Percentiles rank a stretch among this genome's conserved stretches.
Conservation (phyloP, 768 basidiomycete species). For the Cubamyces lactineus region DNA sequence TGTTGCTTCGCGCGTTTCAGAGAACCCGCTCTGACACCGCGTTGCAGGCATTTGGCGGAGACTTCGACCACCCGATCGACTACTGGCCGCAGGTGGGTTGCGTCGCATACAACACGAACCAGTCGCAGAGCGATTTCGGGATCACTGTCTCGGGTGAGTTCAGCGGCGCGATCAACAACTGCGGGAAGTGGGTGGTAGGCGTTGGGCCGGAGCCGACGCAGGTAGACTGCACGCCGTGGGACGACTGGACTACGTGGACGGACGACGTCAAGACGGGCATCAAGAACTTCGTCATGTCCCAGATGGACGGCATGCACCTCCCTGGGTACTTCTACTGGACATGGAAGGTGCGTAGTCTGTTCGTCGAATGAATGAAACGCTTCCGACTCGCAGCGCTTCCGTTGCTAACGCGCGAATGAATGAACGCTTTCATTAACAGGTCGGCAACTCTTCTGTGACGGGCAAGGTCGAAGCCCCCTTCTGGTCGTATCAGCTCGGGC, state of each 20-base stretch:
- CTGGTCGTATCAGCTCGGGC: slow-evolving; percentile 74
- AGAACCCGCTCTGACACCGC: too few species aligned
- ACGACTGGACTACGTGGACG: slow-evolving; percentile 57
- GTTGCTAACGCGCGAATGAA: slow-evolving; percentile 30
- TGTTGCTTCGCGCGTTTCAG: neutral
- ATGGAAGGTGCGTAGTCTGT: slow-evolving; percentile 56
- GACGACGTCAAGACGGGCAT: slow-evolving; percentile 54
- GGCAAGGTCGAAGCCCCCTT: slow-evolving; percentile 55
- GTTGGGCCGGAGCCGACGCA: slow-evolving; percentile 29
- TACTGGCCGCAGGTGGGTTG: slow-evolving; percentile 33
- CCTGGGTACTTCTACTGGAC: slow-evolving; percentile 76
- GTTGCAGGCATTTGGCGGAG: slow-evolving; percentile 32
- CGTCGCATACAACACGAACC: slow-evolving; percentile 30
- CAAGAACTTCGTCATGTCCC: slow-evolving; percentile 51
- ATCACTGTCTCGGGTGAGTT: slow-evolving; percentile 79
- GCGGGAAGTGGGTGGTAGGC: slow-evolving; percentile 55
- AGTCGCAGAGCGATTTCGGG: slow-evolving; percentile 58
- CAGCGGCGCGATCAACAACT: slow-evolving; percentile 66
- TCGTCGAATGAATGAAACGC: neutral
- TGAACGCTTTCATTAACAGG: slow-evolving; percentile 20
- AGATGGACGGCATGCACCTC: slow-evolving; percentile 66
- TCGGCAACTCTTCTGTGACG: slow-evolving; percentile 58
- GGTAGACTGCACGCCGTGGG: slow-evolving; percentile 45
- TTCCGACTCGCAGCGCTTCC: neutral
- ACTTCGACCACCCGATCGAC: slow-evolving; percentile 30